Conservation (phyloP, 106 monocot genomes). For the Allium fistulosum region DNA sequence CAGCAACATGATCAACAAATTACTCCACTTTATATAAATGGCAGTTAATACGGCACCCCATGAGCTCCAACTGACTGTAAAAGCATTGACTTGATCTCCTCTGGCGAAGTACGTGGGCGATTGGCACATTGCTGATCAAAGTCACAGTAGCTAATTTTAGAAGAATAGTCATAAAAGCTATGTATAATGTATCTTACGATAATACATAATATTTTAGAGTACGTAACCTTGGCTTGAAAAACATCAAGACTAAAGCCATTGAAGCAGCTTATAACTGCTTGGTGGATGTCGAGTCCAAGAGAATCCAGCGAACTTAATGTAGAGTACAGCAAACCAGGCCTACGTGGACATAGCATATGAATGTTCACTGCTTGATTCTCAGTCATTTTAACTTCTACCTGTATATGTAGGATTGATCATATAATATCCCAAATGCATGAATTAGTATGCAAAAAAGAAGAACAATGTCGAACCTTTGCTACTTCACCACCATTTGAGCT, state of each 20-base stretch:
- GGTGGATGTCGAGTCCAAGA: constrained; percentile 77
- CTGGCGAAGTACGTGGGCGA: constrained; percentile 50
- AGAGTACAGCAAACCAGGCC: constrained; percentile 64
- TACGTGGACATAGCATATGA: constrained; percentile 80
- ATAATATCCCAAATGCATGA: not conserved
- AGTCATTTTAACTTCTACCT: constrained; percentile 79
- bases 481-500: constrained; percentile 54
- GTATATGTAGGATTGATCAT: not conserved
- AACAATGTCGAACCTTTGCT: constrained; percentile 31
- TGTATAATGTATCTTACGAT: not conserved
- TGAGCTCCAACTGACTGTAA: constrained; percentile 46
- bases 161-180: not conserved
- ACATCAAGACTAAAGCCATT: constrained; percentile 80
- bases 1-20: too few relatives aligned
- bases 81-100: constrained; percentile 78
- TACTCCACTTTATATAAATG: too few relatives aligned
- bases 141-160: not conserved
- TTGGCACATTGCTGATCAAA: constrained; percentile 70
- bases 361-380: constrained; percentile 77
- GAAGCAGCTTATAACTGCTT: constrained; percentile 87
- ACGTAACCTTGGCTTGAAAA: constrained; percentile 71
- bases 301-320: constrained; percentile 75
- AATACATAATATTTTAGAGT: not conserved
- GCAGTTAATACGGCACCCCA: not conserved
- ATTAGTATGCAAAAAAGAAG: not conserved